Evolutionary conservation across 352 stramenopile genomes (phyloP).

Genomic region (Globisporangium heterothallicum): DNA sequence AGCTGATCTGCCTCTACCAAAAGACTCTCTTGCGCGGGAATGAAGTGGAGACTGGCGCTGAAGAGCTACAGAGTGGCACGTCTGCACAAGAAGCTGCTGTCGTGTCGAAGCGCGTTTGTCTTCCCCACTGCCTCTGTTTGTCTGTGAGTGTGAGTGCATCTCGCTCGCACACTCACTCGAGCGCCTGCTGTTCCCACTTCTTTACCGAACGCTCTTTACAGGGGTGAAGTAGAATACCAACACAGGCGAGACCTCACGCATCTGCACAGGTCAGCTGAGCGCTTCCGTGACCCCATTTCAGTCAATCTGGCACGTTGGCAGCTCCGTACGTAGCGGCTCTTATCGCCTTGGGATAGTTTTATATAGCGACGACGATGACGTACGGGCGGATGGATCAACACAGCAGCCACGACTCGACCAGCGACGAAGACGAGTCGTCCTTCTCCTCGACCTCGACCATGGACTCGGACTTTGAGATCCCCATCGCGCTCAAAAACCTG

Average conservation of each 20-base stretch:
- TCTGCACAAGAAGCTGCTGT: too few species aligned
- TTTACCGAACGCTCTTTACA: neutral
- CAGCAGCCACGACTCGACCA: constrained; percentile 16
- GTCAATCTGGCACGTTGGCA: neutral
- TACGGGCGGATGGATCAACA: constrained; percentile 10
- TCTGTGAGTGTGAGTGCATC: neutral
- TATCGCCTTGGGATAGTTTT: too few species aligned
- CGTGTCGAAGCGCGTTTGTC: too few species aligned
- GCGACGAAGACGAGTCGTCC: constrained; percentile 50
- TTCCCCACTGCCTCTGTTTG: neutral
- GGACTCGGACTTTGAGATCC: constrained; percentile 84
- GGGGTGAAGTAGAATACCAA: too few species aligned
- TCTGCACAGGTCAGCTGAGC: neutral
- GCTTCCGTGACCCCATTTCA: neutral
- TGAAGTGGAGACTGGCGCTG: too few species aligned
- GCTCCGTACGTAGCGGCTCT: neutral
- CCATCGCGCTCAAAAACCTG: constrained; percentile 55
- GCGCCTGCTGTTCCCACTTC: neutral
- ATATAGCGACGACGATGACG: constrained; percentile 14
- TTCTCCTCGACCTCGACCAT: constrained; percentile 80
- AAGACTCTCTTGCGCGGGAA: too few species aligned
- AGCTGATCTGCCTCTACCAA: too few species aligned
- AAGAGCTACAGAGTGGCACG: too few species aligned
- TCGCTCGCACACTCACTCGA: neutral
- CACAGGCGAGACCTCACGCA: too few species aligned